Evolutionary conservation across 805 yeast genomes (phyloP).

Genomic region (Saccharomycopsis sp.): DNA sequence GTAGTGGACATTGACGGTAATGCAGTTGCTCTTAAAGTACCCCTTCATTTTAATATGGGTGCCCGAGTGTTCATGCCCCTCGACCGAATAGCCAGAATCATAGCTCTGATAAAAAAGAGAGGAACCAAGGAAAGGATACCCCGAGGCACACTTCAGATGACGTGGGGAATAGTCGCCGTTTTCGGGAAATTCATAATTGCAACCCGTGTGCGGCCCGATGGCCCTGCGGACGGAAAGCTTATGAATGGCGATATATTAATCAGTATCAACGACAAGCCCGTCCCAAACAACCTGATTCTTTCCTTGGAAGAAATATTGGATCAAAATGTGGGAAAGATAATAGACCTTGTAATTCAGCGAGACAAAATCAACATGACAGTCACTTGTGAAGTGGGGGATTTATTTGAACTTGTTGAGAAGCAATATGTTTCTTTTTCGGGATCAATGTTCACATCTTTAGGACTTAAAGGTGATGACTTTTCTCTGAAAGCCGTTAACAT

Average conservation of each 20-base stretch:
- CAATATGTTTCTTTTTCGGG: not conserved
- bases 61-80: not conserved
- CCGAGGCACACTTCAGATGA: constrained; percentile 84
- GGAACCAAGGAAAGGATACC: constrained; percentile 29
- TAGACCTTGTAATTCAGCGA: constrained; percentile 47
- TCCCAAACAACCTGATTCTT: constrained; percentile 48
- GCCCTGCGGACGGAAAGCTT: not conserved
- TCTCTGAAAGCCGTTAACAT: not conserved
- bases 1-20: not conserved
- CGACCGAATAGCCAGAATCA: not conserved
- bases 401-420: constrained; percentile 44
- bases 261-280: constrained; percentile 52
- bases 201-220: not conserved
- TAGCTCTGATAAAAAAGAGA: not conserved
- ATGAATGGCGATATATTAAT: constrained; percentile 59
- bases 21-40: not conserved
- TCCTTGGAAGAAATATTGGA: constrained; percentile 24
- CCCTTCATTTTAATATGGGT: not conserved
- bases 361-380: constrained; percentile 57
- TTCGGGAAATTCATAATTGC: not conserved
- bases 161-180: not conserved
- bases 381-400: constrained; percentile 56
- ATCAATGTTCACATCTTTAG: not conserved
- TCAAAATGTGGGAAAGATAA: not conserved
- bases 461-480: not conserved